Percentiles rank a stretch among this genome's conserved stretches.
Evolutionary conservation across 768 basidiomycete species (phyloP).

Genomic region (Coprinopsis sp.): DNA sequence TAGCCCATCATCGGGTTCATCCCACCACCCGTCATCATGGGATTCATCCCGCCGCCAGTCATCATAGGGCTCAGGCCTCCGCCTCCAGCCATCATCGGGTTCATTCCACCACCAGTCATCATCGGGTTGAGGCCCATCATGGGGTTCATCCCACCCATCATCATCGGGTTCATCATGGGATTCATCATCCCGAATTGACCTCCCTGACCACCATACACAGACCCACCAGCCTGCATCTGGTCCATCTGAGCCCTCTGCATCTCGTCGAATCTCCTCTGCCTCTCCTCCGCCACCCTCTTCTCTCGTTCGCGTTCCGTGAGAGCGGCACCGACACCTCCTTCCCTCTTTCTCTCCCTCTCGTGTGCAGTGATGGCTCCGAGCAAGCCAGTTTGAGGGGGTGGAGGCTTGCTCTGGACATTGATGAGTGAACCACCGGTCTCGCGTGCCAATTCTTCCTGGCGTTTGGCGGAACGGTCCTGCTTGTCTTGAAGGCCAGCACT

Average conservation of each 20-base stretch:
- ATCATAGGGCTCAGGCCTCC: constrained; percentile 52
- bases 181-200: constrained; percentile 36
- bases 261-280: constrained; percentile 90
- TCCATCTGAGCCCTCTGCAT: constrained; percentile 86
- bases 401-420: constrained; percentile 94
- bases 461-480: constrained; percentile 91
- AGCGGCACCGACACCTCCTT: constrained; percentile 91
- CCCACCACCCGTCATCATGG: constrained; percentile 44
- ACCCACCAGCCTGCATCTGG: constrained; percentile 78
- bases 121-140: constrained; percentile 43
- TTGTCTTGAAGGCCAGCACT: constrained; percentile 95
- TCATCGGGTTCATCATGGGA: constrained; percentile 71
- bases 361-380: constrained; percentile 95
- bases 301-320: constrained; percentile 95
- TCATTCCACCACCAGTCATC: constrained; percentile 40
- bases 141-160: constrained; percentile 42
- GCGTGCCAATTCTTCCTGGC: constrained; percentile 89
- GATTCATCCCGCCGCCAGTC: constrained; percentile 37
- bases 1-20: constrained; percentile 48
- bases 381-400: constrained; percentile 90
- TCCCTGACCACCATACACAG: constrained; percentile 59
- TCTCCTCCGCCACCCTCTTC: constrained; percentile 84
- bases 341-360: constrained; percentile 89
- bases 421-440: constrained; percentile 89
- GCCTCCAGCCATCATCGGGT: constrained; percentile 45